These are phyloP conservation scores for Colletotrichum agaves DNA, from an alignment of 2,329 filamentous ascomycete species.

Conservation along the genomic window DNA sequence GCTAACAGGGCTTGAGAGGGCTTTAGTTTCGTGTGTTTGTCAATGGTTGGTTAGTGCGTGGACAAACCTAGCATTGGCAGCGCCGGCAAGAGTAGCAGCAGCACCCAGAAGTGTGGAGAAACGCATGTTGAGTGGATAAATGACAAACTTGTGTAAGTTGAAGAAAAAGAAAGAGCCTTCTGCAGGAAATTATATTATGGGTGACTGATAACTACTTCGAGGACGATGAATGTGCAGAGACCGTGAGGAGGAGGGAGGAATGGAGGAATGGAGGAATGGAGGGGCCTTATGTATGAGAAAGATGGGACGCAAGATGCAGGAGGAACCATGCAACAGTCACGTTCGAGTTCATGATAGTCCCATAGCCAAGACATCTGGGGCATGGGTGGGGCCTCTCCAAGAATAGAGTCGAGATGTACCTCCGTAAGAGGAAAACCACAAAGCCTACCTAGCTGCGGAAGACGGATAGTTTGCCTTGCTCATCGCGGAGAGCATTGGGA, in stretches of 20 bases:
- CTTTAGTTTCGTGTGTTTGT: slow-evolving; percentile 24
- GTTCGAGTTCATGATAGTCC: slow-evolving; percentile 20
- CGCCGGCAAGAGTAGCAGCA: slow-evolving; percentile 16
- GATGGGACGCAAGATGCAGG: slow-evolving; percentile 20
- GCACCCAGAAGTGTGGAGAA: slow-evolving; percentile 23
- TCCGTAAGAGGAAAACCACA: slow-evolving; percentile 5
- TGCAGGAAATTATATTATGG: background rate
- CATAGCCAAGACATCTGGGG: slow-evolving; percentile 23
- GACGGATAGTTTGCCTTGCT: slow-evolving; percentile 8
- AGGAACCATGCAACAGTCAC: slow-evolving; percentile 9
- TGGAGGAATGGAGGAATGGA: background rate
- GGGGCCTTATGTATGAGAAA: slow-evolving; percentile 27
- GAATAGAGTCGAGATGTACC: slow-evolving; percentile 25
- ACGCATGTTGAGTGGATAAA: slow-evolving; percentile 7
- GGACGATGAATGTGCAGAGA: background rate
- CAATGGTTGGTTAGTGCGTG: background rate
- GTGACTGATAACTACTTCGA: background rate
- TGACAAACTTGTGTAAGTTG: background rate
- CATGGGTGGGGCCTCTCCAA: slow-evolving; percentile 17
- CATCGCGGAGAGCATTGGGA: slow-evolving; percentile 20
- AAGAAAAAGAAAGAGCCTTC: no score
- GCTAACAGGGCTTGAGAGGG: slow-evolving; percentile 11
- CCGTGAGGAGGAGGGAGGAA: background rate
- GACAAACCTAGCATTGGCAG: slow-evolving; percentile 27
- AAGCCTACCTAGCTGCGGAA: slow-evolving; percentile 21